Base-by-base conservation (phyloP, 805 yeast species). In the Zygosaccharomyces kombuchaensis region DNA sequence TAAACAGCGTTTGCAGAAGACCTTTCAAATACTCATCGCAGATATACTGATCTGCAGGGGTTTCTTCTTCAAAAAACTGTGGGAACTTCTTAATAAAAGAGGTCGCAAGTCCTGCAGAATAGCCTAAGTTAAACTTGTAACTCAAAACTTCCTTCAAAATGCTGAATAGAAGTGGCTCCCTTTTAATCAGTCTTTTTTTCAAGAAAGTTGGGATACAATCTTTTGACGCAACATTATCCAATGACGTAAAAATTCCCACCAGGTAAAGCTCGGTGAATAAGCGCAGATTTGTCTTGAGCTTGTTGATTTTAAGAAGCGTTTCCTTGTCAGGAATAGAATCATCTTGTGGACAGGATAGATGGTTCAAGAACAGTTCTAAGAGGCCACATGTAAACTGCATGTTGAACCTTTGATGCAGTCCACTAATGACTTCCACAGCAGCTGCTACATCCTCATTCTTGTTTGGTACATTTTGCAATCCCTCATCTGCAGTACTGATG, bases 351-450 rank as follows among this genome's bases (percentile, higher is more conserved):
- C 58, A 66, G 6, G 68, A 59, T 19, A 79, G 60, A n/a, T 68
- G 68, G 17, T 66, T 61, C 2, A 73, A 63, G 45, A 77, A 70
- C 53, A 70, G 63, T 5, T 69, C 62, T 46, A 76, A 63, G 27
- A 81, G 57, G 9, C 50, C 58, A 1, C 78, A 76, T 0, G 90
- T 76, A 60, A 86, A 84, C 2, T 63, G 53, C 0, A 51, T 43
- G 2, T 69, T 57, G 58, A 89, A 88, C 45, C 96, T 70, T 63
- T 85, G 96, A 65, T 88, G 96, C 14, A 89, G 65, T 0, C 81
- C 82, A 32, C 87, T 77, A 0, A 82, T 72, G 1, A 88, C 74
- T 53, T 83, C 89, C 22, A 82, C 73, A 2, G 82, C 80, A 0
- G 91, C 81, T 12, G 55, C 50, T 1, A 85, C 61, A 58, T 87